Percentiles rank a stretch among this genome's conserved stretches.
Conservation (phyloP, 2,329 filamentous ascomycete genomes). For the Nemania sp. region DNA sequence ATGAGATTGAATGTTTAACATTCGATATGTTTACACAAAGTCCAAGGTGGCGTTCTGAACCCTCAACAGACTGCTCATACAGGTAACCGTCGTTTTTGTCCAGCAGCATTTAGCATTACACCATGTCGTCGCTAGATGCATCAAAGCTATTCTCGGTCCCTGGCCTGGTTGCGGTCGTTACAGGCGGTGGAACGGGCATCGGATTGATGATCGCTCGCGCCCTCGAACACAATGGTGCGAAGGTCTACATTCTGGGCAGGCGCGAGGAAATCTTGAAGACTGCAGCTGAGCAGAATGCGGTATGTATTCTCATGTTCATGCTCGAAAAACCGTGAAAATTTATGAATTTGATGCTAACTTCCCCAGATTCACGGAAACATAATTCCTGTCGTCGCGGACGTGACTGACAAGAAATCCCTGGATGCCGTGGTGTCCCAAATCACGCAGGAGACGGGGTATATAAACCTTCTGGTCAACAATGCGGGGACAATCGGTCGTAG, state of each 20-base stretch:
- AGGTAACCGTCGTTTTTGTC: not conserved
- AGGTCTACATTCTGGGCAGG: slow-evolving; percentile 31
- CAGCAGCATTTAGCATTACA: not conserved
- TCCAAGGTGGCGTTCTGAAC: not conserved
- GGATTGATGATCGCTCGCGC: slow-evolving; percentile 24
- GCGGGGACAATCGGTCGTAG: slow-evolving; percentile 21
- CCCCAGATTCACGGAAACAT: slow-evolving; percentile 20
- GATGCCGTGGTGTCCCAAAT: slow-evolving; percentile 21
- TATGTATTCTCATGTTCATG: not conserved
- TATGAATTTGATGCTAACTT: not conserved
- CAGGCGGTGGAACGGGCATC: slow-evolving; percentile 26
- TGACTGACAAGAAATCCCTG: slow-evolving; percentile 20
- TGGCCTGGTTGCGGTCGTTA: slow-evolving; percentile 25
- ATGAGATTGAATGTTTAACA: too few species aligned
- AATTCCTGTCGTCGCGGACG: slow-evolving; percentile 20
- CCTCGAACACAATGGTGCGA: slow-evolving; percentile 29
- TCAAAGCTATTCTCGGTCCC: slow-evolving; percentile 24
- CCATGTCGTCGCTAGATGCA: slow-evolving; percentile 15
- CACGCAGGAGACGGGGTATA: slow-evolving; percentile 15
- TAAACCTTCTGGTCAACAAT: slow-evolving; percentile 25
- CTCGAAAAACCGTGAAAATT: too few species aligned
- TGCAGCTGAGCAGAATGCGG: slow-evolving; percentile 19
- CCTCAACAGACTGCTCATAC: not conserved
- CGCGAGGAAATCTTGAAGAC: slow-evolving; percentile 24
- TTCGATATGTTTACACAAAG: too few species aligned